Evolutionary conservation across 108 stramenopile species (phyloP), one percentile per base, ranked within the genome.

Genomic region (Mediolabrus comicus): DNA sequence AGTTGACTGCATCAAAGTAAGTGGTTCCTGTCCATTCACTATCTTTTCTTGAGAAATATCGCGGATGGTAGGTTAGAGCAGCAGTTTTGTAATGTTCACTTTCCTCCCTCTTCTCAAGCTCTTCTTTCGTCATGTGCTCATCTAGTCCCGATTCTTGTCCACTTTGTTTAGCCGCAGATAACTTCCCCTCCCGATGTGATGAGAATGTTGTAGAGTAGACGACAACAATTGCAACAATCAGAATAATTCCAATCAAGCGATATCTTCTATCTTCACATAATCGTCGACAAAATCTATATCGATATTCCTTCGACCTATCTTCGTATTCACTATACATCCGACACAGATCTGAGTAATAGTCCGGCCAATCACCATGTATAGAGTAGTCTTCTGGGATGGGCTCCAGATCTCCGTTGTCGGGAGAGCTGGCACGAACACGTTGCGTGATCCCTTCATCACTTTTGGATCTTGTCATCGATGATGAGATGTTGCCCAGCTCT

Each of bases 331-430:
- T 59, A 51, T 69, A 56, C 3, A 24, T 22, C 8, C 54, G 59
- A 30, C 25, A 32, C 17, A 57, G 9, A 33, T 57, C 56, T 16
- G 56, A 33, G 27, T 36, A 69, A 22, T 17, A 51, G 7, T 69
- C 68, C 4, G 56, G 41, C 68, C 68, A 69, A 12, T 25, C 53
- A n/a, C 68, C 68, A 11, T 69, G 68, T 57, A 69, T 69, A 3
- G 68, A 69, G n/a, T 57, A 49, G n/a, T 69, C 68, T 38, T 69
- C 68, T n/a, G 68, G 68, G 22, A 69, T 69, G 16, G 68, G 43
- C 27, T 35, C 52, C 53, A 69, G 41, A 27, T 59, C 68, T 28
- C 7, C n/a, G 5, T 35, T 24, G 14, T 8, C 11, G 17, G 24
- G 56, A 10, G 38, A 29, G 51, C 32, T 56, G 56, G 56, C 24